A percentile compares a stretch with the other conserved stretches of the same genome.
Evolutionary conservation across 164 flowering plant genomes (phyloP).

Genomic region (Magnolia kwangsiensis): DNA sequence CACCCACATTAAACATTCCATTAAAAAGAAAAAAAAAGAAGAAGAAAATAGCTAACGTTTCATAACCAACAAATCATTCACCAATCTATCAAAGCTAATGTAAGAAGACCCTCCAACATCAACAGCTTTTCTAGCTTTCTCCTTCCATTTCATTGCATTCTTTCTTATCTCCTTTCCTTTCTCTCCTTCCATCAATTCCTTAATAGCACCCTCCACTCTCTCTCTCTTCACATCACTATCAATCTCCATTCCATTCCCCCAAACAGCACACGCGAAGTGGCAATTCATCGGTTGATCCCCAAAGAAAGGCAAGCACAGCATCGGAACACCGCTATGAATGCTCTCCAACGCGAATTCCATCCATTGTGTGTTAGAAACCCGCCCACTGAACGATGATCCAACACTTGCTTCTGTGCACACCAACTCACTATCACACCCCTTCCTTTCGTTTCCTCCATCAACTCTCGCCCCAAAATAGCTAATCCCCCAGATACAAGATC

Average conservation of each 20-base stretch:
- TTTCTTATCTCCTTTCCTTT: background rate
- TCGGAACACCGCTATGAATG: slow-evolving; percentile 30
- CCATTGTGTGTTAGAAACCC: slow-evolving; percentile 31
- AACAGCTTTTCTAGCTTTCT: slow-evolving; percentile 26
- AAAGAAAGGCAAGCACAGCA: slow-evolving; percentile 58
- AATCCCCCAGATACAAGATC: slow-evolving; percentile 36
- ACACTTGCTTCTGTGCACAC: slow-evolving; percentile 41
- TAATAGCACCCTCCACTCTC: slow-evolving; percentile 24
- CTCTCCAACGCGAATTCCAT: slow-evolving; percentile 33
- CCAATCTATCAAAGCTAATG: slow-evolving; percentile 15
- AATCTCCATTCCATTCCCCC: slow-evolving; percentile 32
- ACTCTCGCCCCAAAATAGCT: slow-evolving; percentile 25
- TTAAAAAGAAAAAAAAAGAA: too few species aligned
- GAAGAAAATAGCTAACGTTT: background rate
- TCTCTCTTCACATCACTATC: slow-evolving; percentile 18
- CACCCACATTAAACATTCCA: too few species aligned
- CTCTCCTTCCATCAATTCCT: slow-evolving; percentile 36
- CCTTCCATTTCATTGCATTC: slow-evolving; percentile 21
- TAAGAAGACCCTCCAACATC: slow-evolving; percentile 33
- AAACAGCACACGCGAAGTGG: slow-evolving; percentile 20
- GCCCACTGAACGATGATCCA: slow-evolving; percentile 20
- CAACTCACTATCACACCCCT: slow-evolving; percentile 33
- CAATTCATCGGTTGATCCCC: slow-evolving; percentile 46
- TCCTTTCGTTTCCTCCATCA: slow-evolving; percentile 22
- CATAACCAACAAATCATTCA: slow-evolving; percentile 9